Evolutionary conservation across 306 rosid species (phyloP).

Genomic region (Dicorynia guianensis): DNA sequence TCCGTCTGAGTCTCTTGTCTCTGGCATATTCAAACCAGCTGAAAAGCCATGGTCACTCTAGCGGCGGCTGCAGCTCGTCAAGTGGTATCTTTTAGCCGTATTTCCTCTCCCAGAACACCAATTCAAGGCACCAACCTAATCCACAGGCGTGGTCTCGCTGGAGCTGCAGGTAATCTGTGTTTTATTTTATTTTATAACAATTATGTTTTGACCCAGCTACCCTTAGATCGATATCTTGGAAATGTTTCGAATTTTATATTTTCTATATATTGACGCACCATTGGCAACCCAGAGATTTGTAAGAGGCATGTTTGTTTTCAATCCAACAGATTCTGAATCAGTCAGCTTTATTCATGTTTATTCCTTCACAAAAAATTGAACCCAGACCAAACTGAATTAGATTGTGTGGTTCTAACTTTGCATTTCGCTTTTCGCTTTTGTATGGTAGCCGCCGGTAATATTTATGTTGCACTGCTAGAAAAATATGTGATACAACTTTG

Average conservation of each 20-base stretch:
- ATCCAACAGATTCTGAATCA: not conserved
- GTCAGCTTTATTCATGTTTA: not conserved
- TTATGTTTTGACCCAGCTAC: constrained; percentile 36
- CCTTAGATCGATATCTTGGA: constrained; percentile 9
- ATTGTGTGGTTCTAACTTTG: not conserved
- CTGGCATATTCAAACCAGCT: constrained; percentile 30
- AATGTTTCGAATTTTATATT: not conserved
- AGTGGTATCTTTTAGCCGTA: constrained; percentile 64
- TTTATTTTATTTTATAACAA: not conserved
- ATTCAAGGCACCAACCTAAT: constrained; percentile 53
- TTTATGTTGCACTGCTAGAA: not conserved
- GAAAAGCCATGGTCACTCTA: constrained; percentile 69
- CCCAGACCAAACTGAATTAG: not conserved
- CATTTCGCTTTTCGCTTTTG: not conserved
- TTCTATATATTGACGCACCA: not conserved
- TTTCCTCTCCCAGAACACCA: constrained; percentile 57
- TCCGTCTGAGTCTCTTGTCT: constrained; percentile 14
- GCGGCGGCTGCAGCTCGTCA: constrained; percentile 77
- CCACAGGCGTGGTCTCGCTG: constrained; percentile 86
- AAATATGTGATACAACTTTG: not conserved
- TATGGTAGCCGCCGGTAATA: not conserved
- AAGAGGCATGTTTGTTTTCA: not conserved
- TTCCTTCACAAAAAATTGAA: constrained; percentile 7
- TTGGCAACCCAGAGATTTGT: not conserved
- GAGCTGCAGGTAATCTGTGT: constrained; percentile 68